Percentiles rank a stretch among this genome's conserved stretches.
These are phyloP conservation scores for Lecanosticta acicola DNA, from an alignment of 2,329 filamentous ascomycete species.

Conservation along the genomic window DNA sequence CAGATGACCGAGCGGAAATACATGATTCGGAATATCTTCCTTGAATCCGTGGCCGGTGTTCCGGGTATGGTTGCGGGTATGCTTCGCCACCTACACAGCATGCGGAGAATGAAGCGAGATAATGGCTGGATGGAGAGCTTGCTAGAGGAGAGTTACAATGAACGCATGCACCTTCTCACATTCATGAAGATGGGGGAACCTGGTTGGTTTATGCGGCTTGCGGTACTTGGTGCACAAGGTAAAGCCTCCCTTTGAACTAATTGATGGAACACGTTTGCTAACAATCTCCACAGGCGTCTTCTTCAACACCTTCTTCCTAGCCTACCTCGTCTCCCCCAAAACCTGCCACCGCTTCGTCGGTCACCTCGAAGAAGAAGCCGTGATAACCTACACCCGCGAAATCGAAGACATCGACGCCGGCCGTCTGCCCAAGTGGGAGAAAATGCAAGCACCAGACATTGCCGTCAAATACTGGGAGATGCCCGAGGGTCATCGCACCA, in stretches of 20 bases:
- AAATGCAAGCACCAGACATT: slow-evolving; percentile 77
- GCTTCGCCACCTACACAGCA: slow-evolving; percentile 78
- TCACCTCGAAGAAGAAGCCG: slow-evolving; percentile 95
- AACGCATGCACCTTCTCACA: slow-evolving; percentile 80
- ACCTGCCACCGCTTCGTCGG: slow-evolving; percentile 94
- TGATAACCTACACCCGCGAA: slow-evolving; percentile 87
- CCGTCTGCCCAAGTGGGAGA: slow-evolving; percentile 74
- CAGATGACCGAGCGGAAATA: slow-evolving; percentile 80
- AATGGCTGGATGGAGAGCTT: slow-evolving; percentile 74
- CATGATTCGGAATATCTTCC: slow-evolving; percentile 73
- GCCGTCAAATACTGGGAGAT: slow-evolving; percentile 92
- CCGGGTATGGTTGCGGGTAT: slow-evolving; percentile 97
- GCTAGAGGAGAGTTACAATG: slow-evolving; percentile 35
- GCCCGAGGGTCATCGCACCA: slow-evolving; percentile 73
- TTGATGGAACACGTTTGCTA: not conserved
- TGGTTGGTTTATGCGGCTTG: slow-evolving; percentile 81
- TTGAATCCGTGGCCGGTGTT: slow-evolving; percentile 90
- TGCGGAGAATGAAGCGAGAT: slow-evolving; percentile 81
- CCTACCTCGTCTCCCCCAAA: slow-evolving; percentile 78
- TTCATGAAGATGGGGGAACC: slow-evolving; percentile 89
- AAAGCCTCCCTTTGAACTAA: not conserved
- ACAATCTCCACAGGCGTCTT: slow-evolving; percentile 77
- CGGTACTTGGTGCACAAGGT: slow-evolving; percentile 50
- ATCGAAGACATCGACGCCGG: slow-evolving; percentile 82
- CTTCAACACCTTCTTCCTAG: slow-evolving; percentile 88